These are phyloP conservation scores for Eimeria sp. DNA, from an alignment of 169 alveolate genomes.

Conservation along the genomic window DNA sequence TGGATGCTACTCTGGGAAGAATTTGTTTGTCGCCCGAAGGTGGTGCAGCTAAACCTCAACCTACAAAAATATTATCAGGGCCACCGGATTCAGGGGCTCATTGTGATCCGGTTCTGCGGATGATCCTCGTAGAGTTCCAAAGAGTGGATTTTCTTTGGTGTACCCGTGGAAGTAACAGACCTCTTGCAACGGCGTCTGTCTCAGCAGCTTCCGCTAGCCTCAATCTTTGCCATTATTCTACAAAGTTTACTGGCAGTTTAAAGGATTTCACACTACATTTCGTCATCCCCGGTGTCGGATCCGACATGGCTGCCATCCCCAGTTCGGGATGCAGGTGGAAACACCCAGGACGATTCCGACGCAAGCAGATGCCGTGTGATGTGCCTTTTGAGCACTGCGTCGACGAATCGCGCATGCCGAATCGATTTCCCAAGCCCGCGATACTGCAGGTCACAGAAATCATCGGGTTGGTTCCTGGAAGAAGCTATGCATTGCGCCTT, in stretches of 20 bases:
- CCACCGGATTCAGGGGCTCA: neutral
- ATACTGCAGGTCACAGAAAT: constrained; percentile 33
- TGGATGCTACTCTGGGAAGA: neutral
- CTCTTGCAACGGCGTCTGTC: constrained; percentile 47
- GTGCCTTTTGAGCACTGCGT: neutral
- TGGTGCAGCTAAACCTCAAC: neutral
- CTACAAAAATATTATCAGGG: neutral
- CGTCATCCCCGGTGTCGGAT: constrained; percentile 3
- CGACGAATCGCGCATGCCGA: too few species aligned
- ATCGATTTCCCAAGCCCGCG: neutral
- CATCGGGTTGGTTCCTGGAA: constrained; percentile 78
- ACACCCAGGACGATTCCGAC: neutral
- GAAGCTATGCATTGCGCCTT: constrained; percentile 7
- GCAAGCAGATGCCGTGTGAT: neutral
- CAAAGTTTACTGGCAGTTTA: constrained; percentile 12
- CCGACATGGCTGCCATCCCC: neutral
- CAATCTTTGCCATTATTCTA: constrained; percentile 5
- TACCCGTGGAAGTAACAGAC: constrained; percentile 22
- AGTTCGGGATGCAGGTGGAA: neutral
- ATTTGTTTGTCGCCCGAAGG: neutral
- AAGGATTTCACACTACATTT: constrained; percentile 2
- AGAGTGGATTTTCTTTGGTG: constrained; percentile 52
- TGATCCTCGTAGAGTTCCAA: neutral
- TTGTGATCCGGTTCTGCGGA: constrained; percentile 53
- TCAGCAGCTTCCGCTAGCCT: constrained; percentile 47